Percentiles rank a stretch among this genome's conserved stretches.
Conservation (phyloP, 2,329 filamentous ascomycete genomes). For the Aspergillus aculeatus region DNA sequence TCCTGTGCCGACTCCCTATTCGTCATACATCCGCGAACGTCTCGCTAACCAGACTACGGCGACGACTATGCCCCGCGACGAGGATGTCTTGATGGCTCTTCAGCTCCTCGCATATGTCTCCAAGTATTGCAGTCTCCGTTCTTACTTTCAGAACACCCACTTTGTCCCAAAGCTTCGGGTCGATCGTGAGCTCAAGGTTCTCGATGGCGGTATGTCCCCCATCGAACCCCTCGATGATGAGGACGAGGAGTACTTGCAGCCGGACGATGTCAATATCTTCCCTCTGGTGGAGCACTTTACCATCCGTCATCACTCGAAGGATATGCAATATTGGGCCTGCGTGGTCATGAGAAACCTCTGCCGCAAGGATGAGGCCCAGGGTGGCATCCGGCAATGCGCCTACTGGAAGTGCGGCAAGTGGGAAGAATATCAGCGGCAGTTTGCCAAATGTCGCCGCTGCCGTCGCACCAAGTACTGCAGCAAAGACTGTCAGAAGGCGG, state of each 20-base stretch:
- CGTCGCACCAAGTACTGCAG: conserved; percentile 98
- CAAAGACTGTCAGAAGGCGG: conserved; percentile 99
- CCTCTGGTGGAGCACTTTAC: conserved; percentile 98
- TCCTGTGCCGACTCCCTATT: conserved; percentile 68
- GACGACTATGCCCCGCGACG: conserved; percentile 90
- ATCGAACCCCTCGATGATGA: conserved; percentile 50
- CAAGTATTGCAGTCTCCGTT: conserved; percentile 94
- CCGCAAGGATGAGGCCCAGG: conserved; percentile 91
- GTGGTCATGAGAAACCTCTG: conserved; percentile 99
- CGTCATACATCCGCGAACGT: conserved; percentile 76
- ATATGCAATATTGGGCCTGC: conserved; percentile 99
- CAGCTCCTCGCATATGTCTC: conserved; percentile 96
- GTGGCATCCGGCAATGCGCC: conserved; percentile 93
- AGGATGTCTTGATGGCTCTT: conserved; percentile 96
- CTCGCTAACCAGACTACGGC: conserved; percentile 71
- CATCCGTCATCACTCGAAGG: conserved; percentile 86
- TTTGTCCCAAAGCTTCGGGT: conserved; percentile 90
- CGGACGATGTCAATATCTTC: conserved; percentile 98
- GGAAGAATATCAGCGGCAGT: conserved; percentile 95
- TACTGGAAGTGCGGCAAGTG: conserved; percentile 98
- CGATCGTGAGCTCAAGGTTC: conserved; percentile 74
- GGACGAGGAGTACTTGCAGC: conserved; percentile 83
- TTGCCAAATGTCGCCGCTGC: conserved; percentile 95
- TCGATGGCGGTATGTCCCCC: conserved; percentile 65
- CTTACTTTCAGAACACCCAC: conserved; percentile 94